A percentile compares a stretch with the other conserved stretches of the same genome.
These are phyloP conservation scores for Microcera coccophila DNA, from an alignment of 2,329 filamentous ascomycete genomes.

Conservation along the genomic window DNA sequence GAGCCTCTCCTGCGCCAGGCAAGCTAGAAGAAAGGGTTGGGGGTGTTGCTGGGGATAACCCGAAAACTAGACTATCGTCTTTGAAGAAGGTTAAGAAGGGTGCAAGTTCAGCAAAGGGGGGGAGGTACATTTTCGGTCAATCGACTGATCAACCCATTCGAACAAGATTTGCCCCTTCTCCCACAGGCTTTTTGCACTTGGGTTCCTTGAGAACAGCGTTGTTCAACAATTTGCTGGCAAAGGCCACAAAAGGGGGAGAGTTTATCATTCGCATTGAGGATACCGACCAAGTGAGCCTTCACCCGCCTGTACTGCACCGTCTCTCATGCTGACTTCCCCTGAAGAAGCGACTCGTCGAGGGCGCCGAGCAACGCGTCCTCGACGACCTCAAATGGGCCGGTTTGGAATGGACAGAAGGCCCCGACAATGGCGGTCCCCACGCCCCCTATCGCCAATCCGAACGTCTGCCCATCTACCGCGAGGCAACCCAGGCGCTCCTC, in stretches of 20 bases:
- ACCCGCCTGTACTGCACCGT: not conserved
- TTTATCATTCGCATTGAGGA: conserved; percentile 92
- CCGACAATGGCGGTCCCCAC: conserved; percentile 72
- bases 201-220: conserved; percentile 88
- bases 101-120: conserved; percentile 1
- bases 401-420: conserved; percentile 91
- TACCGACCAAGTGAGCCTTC: conserved; percentile 73
- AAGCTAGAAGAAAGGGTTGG: not conserved
- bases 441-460: conserved; percentile 91
- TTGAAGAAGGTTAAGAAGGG: conserved; percentile 17
- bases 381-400: conserved; percentile 85
- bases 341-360: conserved; percentile 74
- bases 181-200: conserved; percentile 88
- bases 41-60: not conserved
- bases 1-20: no score
- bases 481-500: conserved; percentile 67
- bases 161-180: conserved; percentile 88
- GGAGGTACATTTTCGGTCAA: conserved; percentile 34
- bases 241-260: conserved; percentile 73
- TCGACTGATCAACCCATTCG: conserved; percentile 52
- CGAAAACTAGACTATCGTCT: conserved; percentile 18
- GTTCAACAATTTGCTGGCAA: conserved; percentile 93
- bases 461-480: conserved; percentile 66
- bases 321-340: conserved; percentile 3
- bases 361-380: conserved; percentile 73